A percentile compares a stretch with the other conserved stretches of the same genome.
Conservation (phyloP, 768 basidiomycete genomes). For the Trametes coccinea region DNA sequence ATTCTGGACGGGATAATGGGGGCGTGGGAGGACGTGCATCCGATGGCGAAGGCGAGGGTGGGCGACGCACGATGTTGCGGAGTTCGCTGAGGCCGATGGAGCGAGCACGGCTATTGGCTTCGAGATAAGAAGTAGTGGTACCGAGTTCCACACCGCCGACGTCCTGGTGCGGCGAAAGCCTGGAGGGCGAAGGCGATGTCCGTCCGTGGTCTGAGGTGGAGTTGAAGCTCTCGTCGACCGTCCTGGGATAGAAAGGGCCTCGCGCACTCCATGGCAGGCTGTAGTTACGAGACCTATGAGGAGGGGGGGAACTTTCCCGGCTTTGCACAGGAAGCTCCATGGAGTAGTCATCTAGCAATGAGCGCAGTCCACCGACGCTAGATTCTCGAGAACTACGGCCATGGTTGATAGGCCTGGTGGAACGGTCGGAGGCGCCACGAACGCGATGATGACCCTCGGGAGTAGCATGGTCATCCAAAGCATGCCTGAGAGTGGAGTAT, state of each 20-base stretch:
- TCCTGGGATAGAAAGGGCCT: too few species aligned
- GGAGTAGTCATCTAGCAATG: too few species aligned
- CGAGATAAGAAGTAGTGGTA: neutral
- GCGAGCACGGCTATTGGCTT: constrained; percentile 1
- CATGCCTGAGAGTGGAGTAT: constrained; percentile 17
- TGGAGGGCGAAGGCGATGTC: neutral
- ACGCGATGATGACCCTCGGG: neutral
- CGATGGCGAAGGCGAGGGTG: neutral
- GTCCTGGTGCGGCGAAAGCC: neutral
- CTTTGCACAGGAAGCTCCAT: too few species aligned
- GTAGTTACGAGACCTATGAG: too few species aligned
- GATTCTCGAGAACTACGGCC: too few species aligned
- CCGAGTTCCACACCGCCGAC: neutral
- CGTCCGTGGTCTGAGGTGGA: too few species aligned
- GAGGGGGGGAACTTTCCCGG: too few species aligned
- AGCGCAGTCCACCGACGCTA: too few species aligned
- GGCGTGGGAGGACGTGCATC: neutral
- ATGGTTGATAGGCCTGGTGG: neutral
- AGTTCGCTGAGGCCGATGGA: neutral
- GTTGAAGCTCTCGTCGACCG: too few species aligned
- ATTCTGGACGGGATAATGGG: neutral
- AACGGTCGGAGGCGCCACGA: neutral
- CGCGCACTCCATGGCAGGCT: too few species aligned
- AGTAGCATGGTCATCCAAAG: constrained; percentile 9
- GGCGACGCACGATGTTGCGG: constrained; percentile 4